Base-by-base conservation (phyloP, 371 early-diverging fungal genomes). In the Antonospora locustae region DNA sequence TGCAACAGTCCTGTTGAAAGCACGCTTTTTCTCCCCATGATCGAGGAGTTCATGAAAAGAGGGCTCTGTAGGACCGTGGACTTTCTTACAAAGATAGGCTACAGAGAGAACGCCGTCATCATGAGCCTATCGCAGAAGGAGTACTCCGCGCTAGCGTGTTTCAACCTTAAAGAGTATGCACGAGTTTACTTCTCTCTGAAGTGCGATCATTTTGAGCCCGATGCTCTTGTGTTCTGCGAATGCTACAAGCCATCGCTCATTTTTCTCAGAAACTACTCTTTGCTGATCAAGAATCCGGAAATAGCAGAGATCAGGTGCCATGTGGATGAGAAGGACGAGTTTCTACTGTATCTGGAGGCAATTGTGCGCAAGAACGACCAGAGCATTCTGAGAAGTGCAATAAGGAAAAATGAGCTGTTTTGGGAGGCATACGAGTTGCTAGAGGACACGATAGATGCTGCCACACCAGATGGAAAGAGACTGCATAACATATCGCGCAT, bases 361-460 rank as follows among this genome's bases (percentile, higher is more conserved):
- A 32, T 65, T 9, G 50, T 58, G n/a, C 32, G 34, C 5, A 22
- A 29, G 9, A 61, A 46, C 16, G 50, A 55, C 12, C 25, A 50
- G 25, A 59, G 52, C 23, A 34, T 56, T 6, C 50, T 69, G 11
- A 14, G 55, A 1, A 17, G 58, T 17, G 51, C 50, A 20, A 19
- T 69, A 36, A 14, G 46, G n/a, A 37, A 14, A 22, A 19, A 60
- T 9, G 56, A 50, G 5, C 61, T 52, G 30, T 69, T 72, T 45
- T 72, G 69, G 68, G 72, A 72, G 7, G 55, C 58, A 20, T 66
- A 63, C 50, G 25, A 49, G 22, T 39, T 54, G 1, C 63, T 72
- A 23, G 50, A 45, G 27, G 61, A 68, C 12, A 25, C 55, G 3
- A 51, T 49, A 28, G n/a, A 24, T 14, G 49, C 39, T 7, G 6